phyloP scores from a whole-genome alignment of 768 basidiomycete genomes.

The Candolleomyces aberdarensis region DNA sequence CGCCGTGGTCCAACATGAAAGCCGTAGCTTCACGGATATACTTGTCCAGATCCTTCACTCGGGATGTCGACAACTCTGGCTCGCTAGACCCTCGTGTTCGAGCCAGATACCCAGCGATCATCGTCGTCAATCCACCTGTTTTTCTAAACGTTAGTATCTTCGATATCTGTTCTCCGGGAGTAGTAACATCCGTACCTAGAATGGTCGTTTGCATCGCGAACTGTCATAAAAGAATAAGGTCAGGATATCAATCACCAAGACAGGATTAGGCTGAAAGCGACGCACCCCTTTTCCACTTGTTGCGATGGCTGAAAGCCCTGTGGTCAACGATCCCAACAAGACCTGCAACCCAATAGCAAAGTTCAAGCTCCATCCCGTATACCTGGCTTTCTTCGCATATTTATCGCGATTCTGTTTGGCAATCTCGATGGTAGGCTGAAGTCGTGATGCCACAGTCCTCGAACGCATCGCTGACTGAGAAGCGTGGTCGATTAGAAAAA shows the following conservation, averaged over 20 bases:
- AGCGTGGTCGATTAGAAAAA: not conserved
- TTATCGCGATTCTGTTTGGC: constrained; percentile 47
- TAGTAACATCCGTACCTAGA: constrained; percentile 26
- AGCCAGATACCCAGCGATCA: constrained; percentile 72
- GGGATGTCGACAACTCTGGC: constrained; percentile 58
- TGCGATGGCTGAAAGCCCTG: constrained; percentile 52
- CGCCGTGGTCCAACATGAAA: constrained; percentile 57
- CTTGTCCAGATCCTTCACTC: constrained; percentile 59
- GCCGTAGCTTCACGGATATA: constrained; percentile 62
- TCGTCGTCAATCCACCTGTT: constrained; percentile 60
- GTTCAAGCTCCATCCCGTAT: constrained; percentile 36
- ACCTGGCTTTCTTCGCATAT: constrained; percentile 42
- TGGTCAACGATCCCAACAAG: constrained; percentile 62
- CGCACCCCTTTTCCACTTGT: constrained; percentile 39
- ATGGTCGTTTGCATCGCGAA: constrained; percentile 34
- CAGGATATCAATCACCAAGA: not conserved
- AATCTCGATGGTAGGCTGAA: constrained; percentile 48
- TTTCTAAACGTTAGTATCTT: not conserved
- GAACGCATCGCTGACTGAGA: constrained; percentile 13
- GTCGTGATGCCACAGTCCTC: constrained; percentile 47
- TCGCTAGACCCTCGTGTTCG: constrained; percentile 67
- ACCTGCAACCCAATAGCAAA: constrained; percentile 63
- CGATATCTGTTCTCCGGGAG: not conserved
- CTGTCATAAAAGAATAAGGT: constrained; percentile 16
- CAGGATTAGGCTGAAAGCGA: not conserved